Percentiles rank a stretch among this genome's conserved stretches.
These are phyloP conservation scores for Puccinia polysora DNA, from an alignment of 1,284 basidiomycete species.

Conservation along the genomic window DNA sequence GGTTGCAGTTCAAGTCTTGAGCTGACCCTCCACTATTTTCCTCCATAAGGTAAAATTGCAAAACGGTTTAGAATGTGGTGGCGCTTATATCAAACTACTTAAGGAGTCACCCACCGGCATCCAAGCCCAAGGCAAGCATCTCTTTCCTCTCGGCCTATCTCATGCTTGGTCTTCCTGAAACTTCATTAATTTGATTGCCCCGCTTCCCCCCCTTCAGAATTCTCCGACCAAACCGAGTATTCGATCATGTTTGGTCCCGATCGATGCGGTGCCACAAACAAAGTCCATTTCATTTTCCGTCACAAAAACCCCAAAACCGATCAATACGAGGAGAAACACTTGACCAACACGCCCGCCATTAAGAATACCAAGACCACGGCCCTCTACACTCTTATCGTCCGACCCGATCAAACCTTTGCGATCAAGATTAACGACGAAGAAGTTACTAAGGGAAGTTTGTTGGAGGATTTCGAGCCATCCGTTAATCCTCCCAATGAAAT, in stretches of 20 bases:
- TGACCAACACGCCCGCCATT: slow-evolving; percentile 74
- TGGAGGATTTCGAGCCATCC: slow-evolving; percentile 91
- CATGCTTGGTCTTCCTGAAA: background rate
- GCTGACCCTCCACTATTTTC: background rate
- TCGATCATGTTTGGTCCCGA: slow-evolving; percentile 93
- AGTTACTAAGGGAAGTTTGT: slow-evolving; percentile 70
- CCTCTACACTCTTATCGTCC: slow-evolving; percentile 76
- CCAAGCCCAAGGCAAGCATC: slow-evolving; percentile 41
- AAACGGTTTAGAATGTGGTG: slow-evolving; percentile 97
- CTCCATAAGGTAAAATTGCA: slow-evolving; percentile 76
- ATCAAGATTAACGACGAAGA: slow-evolving; percentile 85
- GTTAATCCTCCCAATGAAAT: slow-evolving; percentile 92
- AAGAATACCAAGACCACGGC: slow-evolving; percentile 81
- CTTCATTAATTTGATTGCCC: slow-evolving; percentile 7
- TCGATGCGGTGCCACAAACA: slow-evolving; percentile 59
- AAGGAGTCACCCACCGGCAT: slow-evolving; percentile 52
- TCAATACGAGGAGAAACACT: slow-evolving; percentile 95
- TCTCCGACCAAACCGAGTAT: slow-evolving; percentile 69
- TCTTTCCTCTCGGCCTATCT: slow-evolving; percentile 50
- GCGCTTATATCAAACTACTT: slow-evolving; percentile 96
- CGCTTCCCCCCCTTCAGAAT: slow-evolving; percentile 19
- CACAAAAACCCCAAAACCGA: slow-evolving; percentile 86
- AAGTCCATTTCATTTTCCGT: slow-evolving; percentile 94
- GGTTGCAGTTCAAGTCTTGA: background rate
- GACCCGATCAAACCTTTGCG: slow-evolving; percentile 91